These are phyloP conservation scores for Scedosporium boydii DNA, from an alignment of 2,329 filamentous ascomycete genomes.

Conservation along the genomic window DNA sequence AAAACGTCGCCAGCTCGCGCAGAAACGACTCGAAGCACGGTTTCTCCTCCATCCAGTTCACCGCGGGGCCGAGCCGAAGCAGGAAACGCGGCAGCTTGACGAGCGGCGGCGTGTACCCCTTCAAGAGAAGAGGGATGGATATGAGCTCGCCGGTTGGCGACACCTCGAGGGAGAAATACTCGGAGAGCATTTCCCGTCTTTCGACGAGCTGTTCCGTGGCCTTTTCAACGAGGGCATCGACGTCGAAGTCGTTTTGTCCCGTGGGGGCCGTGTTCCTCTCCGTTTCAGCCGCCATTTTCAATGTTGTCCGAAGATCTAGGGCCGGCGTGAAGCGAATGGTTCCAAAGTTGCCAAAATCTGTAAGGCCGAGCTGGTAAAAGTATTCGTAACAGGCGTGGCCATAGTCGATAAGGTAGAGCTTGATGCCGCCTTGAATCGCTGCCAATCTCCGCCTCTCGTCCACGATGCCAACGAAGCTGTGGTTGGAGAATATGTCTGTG, in stretches of 20 bases:
- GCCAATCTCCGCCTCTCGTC: constrained; percentile 78
- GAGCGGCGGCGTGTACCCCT: constrained; percentile 78
- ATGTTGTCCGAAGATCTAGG: constrained; percentile 59
- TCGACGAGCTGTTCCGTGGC: constrained; percentile 63
- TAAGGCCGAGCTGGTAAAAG: constrained; percentile 91
- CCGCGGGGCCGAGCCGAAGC: constrained; percentile 75
- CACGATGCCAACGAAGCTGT: constrained; percentile 89
- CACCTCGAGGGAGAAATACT: constrained; percentile 87
- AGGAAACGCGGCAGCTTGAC: constrained; percentile 85
- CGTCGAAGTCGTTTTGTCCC: constrained; percentile 51
- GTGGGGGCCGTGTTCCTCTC: constrained; percentile 43
- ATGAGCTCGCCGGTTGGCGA: constrained; percentile 67
- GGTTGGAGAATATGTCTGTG: constrained; percentile 76
- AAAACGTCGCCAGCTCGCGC: constrained; percentile 80
- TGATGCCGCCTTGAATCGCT: constrained; percentile 89
- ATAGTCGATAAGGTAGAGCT: constrained; percentile 88
- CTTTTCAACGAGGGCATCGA: constrained; percentile 53
- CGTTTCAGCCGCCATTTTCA: constrained; percentile 62
- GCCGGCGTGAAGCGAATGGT: constrained; percentile 70
- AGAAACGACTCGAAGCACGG: constrained; percentile 78
- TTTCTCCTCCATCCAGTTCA: constrained; percentile 80
- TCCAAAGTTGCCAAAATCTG: constrained; percentile 94
- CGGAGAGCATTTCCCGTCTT: constrained; percentile 74
- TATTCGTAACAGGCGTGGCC: constrained; percentile 79
- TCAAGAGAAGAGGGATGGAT: constrained; percentile 74